Percentiles rank a stretch among this genome's conserved stretches.
Evolutionary conservation across 2,329 filamentous ascomycete species (phyloP).

Genomic region (Sporothrix sp.): DNA sequence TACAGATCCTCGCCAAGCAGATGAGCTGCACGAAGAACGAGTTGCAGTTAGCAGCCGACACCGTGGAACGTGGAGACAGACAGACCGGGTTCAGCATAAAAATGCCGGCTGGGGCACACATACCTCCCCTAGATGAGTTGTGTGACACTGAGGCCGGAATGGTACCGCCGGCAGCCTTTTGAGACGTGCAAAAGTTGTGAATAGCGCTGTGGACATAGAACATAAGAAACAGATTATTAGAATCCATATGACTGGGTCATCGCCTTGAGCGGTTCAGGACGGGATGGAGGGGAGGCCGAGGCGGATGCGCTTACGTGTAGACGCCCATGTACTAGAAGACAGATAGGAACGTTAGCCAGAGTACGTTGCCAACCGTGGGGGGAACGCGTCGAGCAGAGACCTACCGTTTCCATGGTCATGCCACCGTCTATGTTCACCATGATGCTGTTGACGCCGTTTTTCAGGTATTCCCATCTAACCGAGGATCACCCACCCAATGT

Average conservation of each 20-base stretch:
- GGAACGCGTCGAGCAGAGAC: constrained; percentile 20
- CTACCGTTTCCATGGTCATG: constrained; percentile 81
- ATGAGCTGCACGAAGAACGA: constrained; percentile 57
- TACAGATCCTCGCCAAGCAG: constrained; percentile 94
- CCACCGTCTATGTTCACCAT: constrained; percentile 89
- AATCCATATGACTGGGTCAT: not conserved
- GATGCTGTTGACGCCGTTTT: constrained; percentile 80
- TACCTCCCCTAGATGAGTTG: constrained; percentile 4
- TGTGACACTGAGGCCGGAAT: not conserved
- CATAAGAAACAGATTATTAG: constrained; percentile 31
- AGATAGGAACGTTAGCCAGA: constrained; percentile 11
- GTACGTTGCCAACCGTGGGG: not conserved
- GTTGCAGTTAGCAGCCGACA: no score
- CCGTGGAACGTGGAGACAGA: no score
- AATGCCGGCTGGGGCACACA: not conserved
- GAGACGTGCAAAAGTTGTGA: constrained; percentile 98
- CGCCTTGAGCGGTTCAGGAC: no score
- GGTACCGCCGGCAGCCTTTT: constrained; percentile 51
- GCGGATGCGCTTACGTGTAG: constrained; percentile 57
- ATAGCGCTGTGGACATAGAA: constrained; percentile 53
- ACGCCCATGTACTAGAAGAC: constrained; percentile 77
- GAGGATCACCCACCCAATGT: not conserved
- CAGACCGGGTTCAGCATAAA: not conserved
- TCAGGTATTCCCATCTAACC: constrained; percentile 82
- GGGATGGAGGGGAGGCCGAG: not conserved